Conservation (phyloP, 345 rosid species). For the Jatropha curcas region DNA sequence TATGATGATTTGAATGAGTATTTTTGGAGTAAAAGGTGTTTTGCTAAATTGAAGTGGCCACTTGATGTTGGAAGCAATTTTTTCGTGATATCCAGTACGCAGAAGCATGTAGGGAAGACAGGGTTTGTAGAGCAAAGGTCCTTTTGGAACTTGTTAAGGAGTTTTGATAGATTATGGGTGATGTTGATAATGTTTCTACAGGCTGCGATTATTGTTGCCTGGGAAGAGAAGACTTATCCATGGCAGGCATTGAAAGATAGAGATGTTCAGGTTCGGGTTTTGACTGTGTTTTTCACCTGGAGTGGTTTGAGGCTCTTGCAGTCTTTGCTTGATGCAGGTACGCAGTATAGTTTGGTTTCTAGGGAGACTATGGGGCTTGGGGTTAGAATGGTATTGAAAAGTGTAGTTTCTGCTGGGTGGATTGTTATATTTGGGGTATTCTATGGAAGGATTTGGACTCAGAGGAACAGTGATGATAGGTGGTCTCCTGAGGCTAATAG, state of each 20-base stretch:
- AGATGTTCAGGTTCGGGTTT: conserved; percentile 64
- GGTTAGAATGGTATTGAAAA: conserved; percentile 79
- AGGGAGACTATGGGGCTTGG: conserved; percentile 72
- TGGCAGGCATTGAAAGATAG: conserved; percentile 54
- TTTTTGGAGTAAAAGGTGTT: conserved; percentile 90
- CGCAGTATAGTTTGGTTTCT: conserved; percentile 65
- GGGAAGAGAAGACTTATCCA: conserved; percentile 55
- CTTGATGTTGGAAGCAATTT: conserved; percentile 69
- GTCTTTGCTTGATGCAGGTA: conserved; percentile 69
- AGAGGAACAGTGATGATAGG: conserved; percentile 46
- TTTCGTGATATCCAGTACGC: conserved; percentile 54
- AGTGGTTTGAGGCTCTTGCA: conserved; percentile 79
- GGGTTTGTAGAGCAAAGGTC: conserved; percentile 97
- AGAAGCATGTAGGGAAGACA: conserved; percentile 82
- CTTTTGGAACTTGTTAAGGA: conserved; percentile 77
- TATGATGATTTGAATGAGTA: conserved; percentile 95
- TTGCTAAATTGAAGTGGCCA: conserved; percentile 87
- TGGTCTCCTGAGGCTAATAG: conserved; percentile 53
- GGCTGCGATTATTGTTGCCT: conserved; percentile 74
- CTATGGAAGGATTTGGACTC: conserved; percentile 72
- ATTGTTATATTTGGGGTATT: conserved; percentile 61
- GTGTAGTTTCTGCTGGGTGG: conserved; percentile 67
- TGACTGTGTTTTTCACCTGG: conserved; percentile 84
- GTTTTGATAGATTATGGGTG: conserved; percentile 91
- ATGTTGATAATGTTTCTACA: conserved; percentile 74